Evolutionary conservation across 176 grass and related monocot genomes (phyloP), one percentile per base, ranked within the genome.

Genomic region (Elaeis guineensis): DNA sequence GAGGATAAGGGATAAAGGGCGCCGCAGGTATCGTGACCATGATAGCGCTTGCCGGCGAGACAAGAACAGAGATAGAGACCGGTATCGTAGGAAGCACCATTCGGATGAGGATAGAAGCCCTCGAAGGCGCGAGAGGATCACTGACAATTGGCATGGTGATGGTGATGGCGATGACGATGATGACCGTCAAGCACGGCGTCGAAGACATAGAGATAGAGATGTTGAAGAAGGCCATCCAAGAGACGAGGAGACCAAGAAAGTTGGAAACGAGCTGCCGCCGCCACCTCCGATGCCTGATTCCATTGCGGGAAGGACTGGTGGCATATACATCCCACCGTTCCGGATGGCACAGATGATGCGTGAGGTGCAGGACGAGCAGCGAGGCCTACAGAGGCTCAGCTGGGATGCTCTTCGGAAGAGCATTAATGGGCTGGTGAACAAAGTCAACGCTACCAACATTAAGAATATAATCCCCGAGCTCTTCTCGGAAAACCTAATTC

Each of bases 341-440:
- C 78, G 88, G n/a, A 92, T 92, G 88, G 93, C 84, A 0, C 87
- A 98, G 63, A 92, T 98, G 87, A 72, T 97, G 87, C 87, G 87
- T 14, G 93, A 97, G 20, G 73, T 97, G 17, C 69, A 97, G 66
- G 92, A 97, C 66, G 49, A 76, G 85, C 1, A 88, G 87, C 52
- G 72, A 83, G 0, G 72, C 89, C 54, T 97, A 92, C 51, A 97
- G 73, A 59, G 93, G 6, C 75, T 97, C 44, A 97, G 72, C 16
- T 97, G 93, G 93, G 93, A 97, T 54, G 93, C 93, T 59, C 78
- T 97, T 7, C 79, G 83, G 52, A 97, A 97, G 79, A 88, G 87
- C 6, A 97, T 97, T 55, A 97, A 97, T 18, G 93, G 92, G 6
- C 63, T 97, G 8, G 87, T 97, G 3, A 97, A 97, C 30, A 97